These are phyloP conservation scores for Entomophthora muscae DNA, from an alignment of 371 early-diverging fungal species.

Conservation along the genomic window DNA sequence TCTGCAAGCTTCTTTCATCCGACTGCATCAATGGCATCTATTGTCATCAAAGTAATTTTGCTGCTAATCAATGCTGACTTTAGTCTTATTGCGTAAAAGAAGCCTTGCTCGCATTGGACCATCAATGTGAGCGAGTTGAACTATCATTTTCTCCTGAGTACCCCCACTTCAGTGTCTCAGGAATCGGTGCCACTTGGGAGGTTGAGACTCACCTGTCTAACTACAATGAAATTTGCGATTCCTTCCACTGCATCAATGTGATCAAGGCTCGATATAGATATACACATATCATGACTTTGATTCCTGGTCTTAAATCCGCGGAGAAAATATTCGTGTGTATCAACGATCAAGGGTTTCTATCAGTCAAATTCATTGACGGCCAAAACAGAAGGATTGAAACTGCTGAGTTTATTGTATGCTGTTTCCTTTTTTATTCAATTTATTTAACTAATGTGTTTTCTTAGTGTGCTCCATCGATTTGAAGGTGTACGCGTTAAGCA, in stretches of 20 bases:
- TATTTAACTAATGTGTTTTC: no score
- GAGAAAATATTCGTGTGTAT: background rate
- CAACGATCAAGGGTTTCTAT: background rate
- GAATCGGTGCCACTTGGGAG: background rate
- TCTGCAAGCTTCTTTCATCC: background rate
- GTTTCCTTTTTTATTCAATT: background rate
- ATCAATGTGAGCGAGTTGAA: background rate
- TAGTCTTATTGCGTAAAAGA: background rate
- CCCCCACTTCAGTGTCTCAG: background rate
- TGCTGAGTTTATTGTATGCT: background rate
- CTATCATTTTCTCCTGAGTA: background rate
- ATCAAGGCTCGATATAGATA: background rate
- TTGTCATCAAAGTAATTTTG: background rate
- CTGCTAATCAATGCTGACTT: no score
- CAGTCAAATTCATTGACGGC: background rate
- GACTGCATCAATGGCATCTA: background rate
- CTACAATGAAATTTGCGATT: background rate
- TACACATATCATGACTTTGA: background rate
- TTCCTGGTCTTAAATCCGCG: background rate
- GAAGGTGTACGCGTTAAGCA: no score
- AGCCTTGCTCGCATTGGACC: background rate
- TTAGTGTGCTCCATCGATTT: background rate
- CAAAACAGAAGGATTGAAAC: background rate
- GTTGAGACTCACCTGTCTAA: background rate
- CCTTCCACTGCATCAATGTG: background rate